Conservation (phyloP, 2,329 filamentous ascomycete genomes). For the Neonectria ditissima region DNA sequence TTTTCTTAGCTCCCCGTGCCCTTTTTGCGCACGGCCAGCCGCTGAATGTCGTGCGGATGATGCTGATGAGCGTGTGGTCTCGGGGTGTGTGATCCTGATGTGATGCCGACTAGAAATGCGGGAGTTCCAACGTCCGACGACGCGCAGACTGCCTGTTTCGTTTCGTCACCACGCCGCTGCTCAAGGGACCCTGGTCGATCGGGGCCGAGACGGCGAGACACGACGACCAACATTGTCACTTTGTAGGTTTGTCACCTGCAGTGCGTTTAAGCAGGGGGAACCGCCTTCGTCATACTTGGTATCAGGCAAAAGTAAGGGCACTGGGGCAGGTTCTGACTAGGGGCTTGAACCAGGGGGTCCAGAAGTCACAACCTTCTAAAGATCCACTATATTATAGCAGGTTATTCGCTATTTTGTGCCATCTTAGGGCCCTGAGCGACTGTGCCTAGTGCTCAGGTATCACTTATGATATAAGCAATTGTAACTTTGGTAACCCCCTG, state of each 20-base stretch:
- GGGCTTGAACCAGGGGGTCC: too few relatives aligned
- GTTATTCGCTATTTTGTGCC: too few relatives aligned
- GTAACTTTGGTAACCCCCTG: too few relatives aligned
- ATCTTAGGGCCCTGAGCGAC: too few relatives aligned
- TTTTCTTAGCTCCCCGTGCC: background rate
- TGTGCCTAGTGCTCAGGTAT: too few relatives aligned
- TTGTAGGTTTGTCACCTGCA: conserved; percentile 5
- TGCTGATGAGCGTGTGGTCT: background rate
- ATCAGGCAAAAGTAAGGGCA: too few relatives aligned
- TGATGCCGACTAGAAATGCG: background rate
- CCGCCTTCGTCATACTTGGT: conserved; percentile 5
- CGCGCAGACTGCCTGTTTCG: conserved; percentile 39
- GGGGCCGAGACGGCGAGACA: conserved; percentile 27
- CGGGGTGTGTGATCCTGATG: background rate
- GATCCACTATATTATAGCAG: too few relatives aligned
- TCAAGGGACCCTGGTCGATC: conserved; percentile 40
- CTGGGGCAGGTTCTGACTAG: too few relatives aligned
- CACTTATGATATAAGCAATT: too few relatives aligned
- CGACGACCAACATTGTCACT: conserved; percentile 4
- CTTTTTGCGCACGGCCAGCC: conserved; percentile 21
- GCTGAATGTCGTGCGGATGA: conserved; percentile 25
- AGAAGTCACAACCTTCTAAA: too few relatives aligned
- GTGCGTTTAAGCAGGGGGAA: conserved; percentile 7
- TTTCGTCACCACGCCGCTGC: conserved; percentile 31
- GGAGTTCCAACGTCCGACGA: conserved; percentile 15